Evolutionary conservation across 169 alveolate species (phyloP).

Genomic region (Blepharisma undulans): DNA sequence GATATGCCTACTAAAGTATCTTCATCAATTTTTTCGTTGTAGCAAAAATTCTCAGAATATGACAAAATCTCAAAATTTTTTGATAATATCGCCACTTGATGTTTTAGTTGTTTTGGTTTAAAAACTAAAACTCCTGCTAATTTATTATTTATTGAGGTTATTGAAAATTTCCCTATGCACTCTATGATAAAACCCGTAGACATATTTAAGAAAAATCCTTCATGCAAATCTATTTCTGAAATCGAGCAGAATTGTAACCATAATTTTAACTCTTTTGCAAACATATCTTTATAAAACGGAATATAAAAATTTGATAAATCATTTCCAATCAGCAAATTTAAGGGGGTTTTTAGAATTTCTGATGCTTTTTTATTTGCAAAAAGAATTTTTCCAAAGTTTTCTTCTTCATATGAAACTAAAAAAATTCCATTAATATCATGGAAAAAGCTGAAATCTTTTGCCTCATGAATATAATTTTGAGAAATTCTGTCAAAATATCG

Average conservation of each 20-base stretch:
- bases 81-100: no score
- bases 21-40: no score
- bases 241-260: no score
- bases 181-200: background rate
- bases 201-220: background rate
- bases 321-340: background rate
- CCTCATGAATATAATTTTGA: no score
- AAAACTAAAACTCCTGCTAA: no score
- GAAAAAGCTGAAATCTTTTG: background rate
- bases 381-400: background rate
- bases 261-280: background rate
- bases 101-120: no score
- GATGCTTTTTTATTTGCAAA: background rate
- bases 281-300: background rate
- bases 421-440: slow-evolving; percentile 9
- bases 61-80: no score
- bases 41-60: no score
- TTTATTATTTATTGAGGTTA: background rate
- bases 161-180: background rate
- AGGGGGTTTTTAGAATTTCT: background rate
- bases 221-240: no score
- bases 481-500: no score
- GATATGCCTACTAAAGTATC: no score
- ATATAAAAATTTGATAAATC: background rate
- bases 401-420: background rate